Percentiles rank a stretch among this genome's conserved stretches.
These are phyloP conservation scores for Phytophthora syringae DNA, from an alignment of 352 stramenopile species.

Conservation along the genomic window DNA sequence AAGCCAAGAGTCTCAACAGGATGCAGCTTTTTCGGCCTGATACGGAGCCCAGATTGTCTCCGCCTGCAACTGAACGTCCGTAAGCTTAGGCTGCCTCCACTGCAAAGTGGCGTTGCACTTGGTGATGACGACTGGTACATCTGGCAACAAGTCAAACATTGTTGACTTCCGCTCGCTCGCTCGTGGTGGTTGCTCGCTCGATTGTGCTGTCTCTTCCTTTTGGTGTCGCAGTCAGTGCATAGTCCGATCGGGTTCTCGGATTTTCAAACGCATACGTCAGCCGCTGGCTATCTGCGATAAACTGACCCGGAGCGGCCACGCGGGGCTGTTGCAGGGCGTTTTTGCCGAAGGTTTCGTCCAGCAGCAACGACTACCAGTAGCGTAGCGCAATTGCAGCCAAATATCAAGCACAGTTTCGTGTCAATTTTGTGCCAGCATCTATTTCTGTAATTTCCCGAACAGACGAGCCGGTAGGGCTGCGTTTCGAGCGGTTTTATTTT, in stretches of 20 bases:
- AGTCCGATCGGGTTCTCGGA: constrained; percentile 20
- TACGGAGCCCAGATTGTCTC: constrained; percentile 15
- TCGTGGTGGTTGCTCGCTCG: constrained; percentile 12
- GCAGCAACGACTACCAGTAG: too few relatives aligned
- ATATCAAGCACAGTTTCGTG: constrained; percentile 1
- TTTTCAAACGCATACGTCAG: constrained; percentile 18
- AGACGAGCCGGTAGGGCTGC: constrained; percentile 18
- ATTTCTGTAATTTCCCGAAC: constrained; percentile 27
- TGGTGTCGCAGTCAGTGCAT: constrained; percentile 11
- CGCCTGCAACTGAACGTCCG: background rate
- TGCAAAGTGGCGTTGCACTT: constrained; percentile 7
- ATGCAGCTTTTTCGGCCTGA: constrained; percentile 25
- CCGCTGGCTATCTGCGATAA: constrained; percentile 15
- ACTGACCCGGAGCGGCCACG: background rate
- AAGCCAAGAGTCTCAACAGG: constrained; percentile 20
- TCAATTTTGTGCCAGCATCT: constrained; percentile 3
- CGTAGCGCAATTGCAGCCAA: background rate
- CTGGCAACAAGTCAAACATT: constrained; percentile 6
- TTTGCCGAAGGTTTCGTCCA: constrained; percentile 14
- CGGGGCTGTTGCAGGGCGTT: too few relatives aligned
- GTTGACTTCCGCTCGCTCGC: constrained; percentile 3
- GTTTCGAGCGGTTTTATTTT: constrained; percentile 10
- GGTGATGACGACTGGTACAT: constrained; percentile 15
- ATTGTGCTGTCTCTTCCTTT: constrained; percentile 26
- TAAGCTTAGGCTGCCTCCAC: constrained; percentile 1